Evolutionary conservation across 2,329 filamentous ascomycete species (phyloP), one percentile per base, ranked within the genome.

Genomic region (Arthrinium puccinioides): DNA sequence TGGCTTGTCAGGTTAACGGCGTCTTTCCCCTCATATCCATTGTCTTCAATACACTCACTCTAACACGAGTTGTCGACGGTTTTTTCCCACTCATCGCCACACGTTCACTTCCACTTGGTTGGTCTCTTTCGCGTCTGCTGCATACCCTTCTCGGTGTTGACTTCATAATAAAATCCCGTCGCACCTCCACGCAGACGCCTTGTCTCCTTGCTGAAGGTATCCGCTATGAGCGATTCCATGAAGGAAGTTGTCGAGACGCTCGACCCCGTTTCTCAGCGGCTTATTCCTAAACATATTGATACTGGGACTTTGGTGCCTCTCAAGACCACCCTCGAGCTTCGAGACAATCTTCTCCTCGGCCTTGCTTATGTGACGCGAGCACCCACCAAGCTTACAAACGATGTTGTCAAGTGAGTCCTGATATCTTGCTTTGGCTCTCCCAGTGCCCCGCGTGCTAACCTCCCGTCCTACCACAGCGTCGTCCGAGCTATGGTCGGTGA

Each of bases 321-420:
- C 32, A 82, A 81, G 59, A 82, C 79, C 4, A 74, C 72, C 2
- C 68, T 80, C 31, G 79, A 83, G 54, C 67, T 79, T 36, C 67
- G 71, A 36, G 73, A 79, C 46, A 72, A 76, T 38, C 70, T 80
- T 41, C 62, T 62, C 25, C 62, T 75, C 43, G 71, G 82, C 34
- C 68, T 75, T 41, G 81, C 81, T 37, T 84, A 83, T 56, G 76
- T 87, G 44, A 82, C 86, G 34, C 73, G 82, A 52, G 74, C 84
- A 38, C 84, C 84, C 32, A 76, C 79, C 45, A 84, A 80, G 59
- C 71, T 73, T 49, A 83, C 84, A 47, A 87, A 84, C 58, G 70
- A 74, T 46, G 73, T 87, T 52, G 74, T 92, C 54, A 79, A 73
- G 84, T 88, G 64, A 58, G 77, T 69, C 20, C 20, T n/a, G 9